Conservation (phyloP, 345 rosid species). For the Salix arbutifolia region DNA sequence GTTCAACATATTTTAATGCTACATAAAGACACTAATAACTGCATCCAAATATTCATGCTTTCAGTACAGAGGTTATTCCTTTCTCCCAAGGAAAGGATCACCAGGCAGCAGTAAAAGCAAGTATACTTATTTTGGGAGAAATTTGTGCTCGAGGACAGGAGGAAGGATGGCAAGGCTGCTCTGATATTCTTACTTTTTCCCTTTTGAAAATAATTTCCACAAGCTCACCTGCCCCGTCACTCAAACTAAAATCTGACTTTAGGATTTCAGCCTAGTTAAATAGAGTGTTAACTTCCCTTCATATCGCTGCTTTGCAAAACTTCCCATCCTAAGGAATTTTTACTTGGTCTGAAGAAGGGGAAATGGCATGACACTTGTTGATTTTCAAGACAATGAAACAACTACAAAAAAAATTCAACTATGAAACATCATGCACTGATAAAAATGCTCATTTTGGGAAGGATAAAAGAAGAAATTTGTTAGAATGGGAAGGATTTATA, state of each 20-base stretch:
- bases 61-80: neutral
- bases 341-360: neutral
- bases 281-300: neutral
- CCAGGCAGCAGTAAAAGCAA: neutral
- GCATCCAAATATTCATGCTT: neutral
- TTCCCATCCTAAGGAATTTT: neutral
- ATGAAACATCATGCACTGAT: neutral
- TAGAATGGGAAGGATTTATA: neutral
- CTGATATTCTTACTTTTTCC: neutral
- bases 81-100: neutral
- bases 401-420: neutral
- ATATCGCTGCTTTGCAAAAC: neutral
- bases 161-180: neutral
- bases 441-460: neutral
- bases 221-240: neutral
- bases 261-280: neutral
- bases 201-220: neutral
- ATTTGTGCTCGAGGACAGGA: neutral
- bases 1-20: neutral
- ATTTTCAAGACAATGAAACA: neutral
- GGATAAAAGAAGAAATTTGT: neutral
- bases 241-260: neutral
- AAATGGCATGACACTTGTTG: neutral
- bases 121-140: neutral
- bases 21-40: neutral